These are phyloP conservation scores for Clonostachys rosea DNA, from an alignment of 2,329 filamentous ascomycete species.

Conservation along the genomic window DNA sequence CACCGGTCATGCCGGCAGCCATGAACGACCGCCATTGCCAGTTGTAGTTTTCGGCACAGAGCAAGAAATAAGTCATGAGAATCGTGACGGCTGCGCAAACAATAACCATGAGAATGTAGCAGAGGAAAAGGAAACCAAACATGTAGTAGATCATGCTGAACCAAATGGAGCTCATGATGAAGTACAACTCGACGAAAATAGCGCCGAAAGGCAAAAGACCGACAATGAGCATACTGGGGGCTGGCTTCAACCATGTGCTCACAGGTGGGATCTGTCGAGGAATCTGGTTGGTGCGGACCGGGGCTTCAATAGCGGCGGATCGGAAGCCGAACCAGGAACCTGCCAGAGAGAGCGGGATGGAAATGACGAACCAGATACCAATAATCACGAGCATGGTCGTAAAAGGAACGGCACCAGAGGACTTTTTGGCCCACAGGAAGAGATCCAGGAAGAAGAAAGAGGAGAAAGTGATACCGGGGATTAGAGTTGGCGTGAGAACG, in stretches of 20 bases:
- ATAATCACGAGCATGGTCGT: conserved; percentile 94
- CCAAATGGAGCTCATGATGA: conserved; percentile 99
- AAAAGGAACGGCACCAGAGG: conserved; percentile 91
- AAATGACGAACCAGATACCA: conserved; percentile 95
- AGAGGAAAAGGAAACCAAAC: conserved; percentile 98
- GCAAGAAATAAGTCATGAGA: conserved; percentile 90
- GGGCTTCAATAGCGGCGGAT: conserved; percentile 64
- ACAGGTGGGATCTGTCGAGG: conserved; percentile 90
- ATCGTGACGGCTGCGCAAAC: conserved; percentile 91
- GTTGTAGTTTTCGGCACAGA: conserved; percentile 96
- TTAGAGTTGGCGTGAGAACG: conserved; percentile 75
- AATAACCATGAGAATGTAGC: conserved; percentile 95
- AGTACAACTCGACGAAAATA: conserved; percentile 97
- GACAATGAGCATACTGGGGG: conserved; percentile 88
- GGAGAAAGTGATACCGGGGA: conserved; percentile 81
- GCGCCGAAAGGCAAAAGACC: conserved; percentile 92
- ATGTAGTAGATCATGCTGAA: conserved; percentile 99
- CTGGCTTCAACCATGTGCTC: conserved; percentile 75
- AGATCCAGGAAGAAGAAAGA: conserved; percentile 93
- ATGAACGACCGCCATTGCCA: conserved; percentile 98
- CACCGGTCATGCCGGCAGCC: conserved; percentile 83
- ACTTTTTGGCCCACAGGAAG: conserved; percentile 91
- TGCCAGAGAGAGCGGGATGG: conserved; percentile 81
- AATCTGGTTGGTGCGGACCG: conserved; percentile 95
- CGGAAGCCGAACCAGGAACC: conserved; percentile 95